These are phyloP conservation scores for Colletotrichum magnum DNA, from an alignment of 2,329 filamentous ascomycete species.

Conservation along the genomic window DNA sequence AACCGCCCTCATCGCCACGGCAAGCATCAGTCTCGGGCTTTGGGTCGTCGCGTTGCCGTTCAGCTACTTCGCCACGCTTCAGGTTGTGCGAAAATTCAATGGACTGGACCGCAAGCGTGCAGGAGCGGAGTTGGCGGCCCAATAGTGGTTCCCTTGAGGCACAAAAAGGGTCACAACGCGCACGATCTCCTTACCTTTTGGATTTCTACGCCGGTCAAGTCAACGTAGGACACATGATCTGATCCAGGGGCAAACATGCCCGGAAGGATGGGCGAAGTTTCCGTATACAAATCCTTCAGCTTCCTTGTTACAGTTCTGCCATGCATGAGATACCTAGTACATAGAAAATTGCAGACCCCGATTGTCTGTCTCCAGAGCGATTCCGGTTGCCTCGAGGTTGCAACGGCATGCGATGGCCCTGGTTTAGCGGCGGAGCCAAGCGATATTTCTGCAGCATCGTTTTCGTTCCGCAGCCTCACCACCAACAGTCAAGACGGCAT, in stretches of 20 bases:
- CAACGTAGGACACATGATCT: not conserved
- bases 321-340: too few relatives aligned
- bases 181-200: not conserved
- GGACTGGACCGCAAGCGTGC: constrained; percentile 47
- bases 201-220: not conserved
- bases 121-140: not conserved
- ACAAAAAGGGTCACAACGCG: too few relatives aligned
- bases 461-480: too few relatives aligned
- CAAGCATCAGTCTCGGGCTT: constrained; percentile 56
- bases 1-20: constrained; percentile 58
- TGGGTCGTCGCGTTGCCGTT: constrained; percentile 60
- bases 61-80: constrained; percentile 59
- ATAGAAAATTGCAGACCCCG: too few relatives aligned
- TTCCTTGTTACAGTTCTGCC: not conserved
- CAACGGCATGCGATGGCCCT: too few relatives aligned
- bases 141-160: not conserved
- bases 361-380: too few relatives aligned
- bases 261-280: too few relatives aligned
- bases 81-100: constrained; percentile 57
- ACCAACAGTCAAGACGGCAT: too few relatives aligned
- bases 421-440: too few relatives aligned
- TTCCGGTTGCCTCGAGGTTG: too few relatives aligned
- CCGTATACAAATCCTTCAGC: too few relatives aligned
- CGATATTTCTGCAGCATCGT: too few relatives aligned
- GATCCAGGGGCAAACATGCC: not conserved